Base-by-base conservation (phyloP, 2,329 filamentous ascomycete species). In the Botryotinia globosa region DNA sequence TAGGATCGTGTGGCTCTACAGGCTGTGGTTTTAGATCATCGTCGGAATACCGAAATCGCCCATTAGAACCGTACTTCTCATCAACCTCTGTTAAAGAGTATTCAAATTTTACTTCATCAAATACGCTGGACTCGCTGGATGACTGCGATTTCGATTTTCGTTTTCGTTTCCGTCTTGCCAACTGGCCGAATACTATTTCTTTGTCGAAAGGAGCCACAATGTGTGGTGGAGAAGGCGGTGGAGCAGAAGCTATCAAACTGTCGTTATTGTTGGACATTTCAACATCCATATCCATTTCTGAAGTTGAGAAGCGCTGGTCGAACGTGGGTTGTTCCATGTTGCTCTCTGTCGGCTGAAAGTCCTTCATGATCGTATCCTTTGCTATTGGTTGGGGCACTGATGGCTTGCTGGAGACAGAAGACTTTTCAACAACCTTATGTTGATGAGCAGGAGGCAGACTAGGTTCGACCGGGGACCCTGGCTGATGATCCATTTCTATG, bases 61-160 rank as follows among this genome's bases (percentile, higher is more conserved):
- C 80, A 74, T 77, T 59, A 12, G 64, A 29, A 22, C 75, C 74
- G 69, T 81, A 81, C 68, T 81, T 81, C 56, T 79, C 72, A 72
- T 80, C 77, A 16, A 81, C 74, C 7, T 77, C 77, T 32, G 74
- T 72, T 54, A 81, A 72, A 20, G 80, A 76, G 1, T 74, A 70
- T 62, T 78, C 77, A 74, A 81, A 81, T 58, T 79, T 73, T 58
- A 81, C 73, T 56, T 76, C 77, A 61, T 78, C 73, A 70, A 80
- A 81, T 10, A 76, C 71, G 70, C 80, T 80, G 9, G 73, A 61
- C 56, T 75, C 73, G 45, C 78, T 45, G 9, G 29, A 48, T 34
- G 62, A 63, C 32, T 54, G 32, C 29, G 65, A 42, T 18, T 56
- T 29, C 14, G 51, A 29, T 56, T 56, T 56, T 56, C n/a, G 51